Conservation (phyloP, 345 rosid genomes). For the Sapria himalayana region DNA sequence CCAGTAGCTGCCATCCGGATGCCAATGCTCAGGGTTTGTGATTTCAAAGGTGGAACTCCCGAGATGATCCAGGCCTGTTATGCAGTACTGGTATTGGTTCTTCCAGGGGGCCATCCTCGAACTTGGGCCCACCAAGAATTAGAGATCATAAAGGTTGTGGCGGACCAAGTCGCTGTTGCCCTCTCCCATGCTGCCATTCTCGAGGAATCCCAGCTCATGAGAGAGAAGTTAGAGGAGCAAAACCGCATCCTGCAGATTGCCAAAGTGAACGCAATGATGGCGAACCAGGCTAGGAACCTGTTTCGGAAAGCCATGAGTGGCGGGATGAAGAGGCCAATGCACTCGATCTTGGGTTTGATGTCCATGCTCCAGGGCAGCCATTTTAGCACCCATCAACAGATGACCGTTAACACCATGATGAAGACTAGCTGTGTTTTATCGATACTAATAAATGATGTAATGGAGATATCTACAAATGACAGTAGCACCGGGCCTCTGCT, state of each 20-base stretch:
- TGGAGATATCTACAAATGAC: slow-evolving; percentile 50
- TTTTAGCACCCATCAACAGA: slow-evolving; percentile 32
- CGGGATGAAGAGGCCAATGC: slow-evolving; percentile 92
- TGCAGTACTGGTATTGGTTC: slow-evolving; percentile 66
- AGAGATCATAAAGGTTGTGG: slow-evolving; percentile 85
- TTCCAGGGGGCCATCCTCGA: slow-evolving; percentile 43
- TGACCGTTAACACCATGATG: slow-evolving; percentile 61
- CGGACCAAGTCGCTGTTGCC: slow-evolving; percentile 95
- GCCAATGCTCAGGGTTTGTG: slow-evolving; percentile 83
- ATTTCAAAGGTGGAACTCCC: slow-evolving; percentile 83
- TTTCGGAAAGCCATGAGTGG: slow-evolving; percentile 84
- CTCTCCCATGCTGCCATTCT: slow-evolving; percentile 91
- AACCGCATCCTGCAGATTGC: slow-evolving; percentile 65
- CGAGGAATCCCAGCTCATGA: slow-evolving; percentile 89
- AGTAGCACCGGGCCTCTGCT: slow-evolving; percentile 41
- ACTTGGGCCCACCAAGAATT: slow-evolving; percentile 65
- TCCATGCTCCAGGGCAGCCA: slow-evolving; percentile 58
- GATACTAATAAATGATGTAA: slow-evolving; percentile 57
- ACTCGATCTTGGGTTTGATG: slow-evolving; percentile 51
- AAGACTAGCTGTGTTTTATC: slow-evolving; percentile 59
- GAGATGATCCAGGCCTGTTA: slow-evolving; percentile 48
- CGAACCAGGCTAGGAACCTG: slow-evolving; percentile 58
- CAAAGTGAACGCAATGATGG: slow-evolving; percentile 54
- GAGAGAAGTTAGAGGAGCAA: slow-evolving; percentile 72
- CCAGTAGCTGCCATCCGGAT: slow-evolving; percentile 78